Conservation (phyloP, 2,329 filamentous ascomycete genomes). For the Cladophialophora yegresii region DNA sequence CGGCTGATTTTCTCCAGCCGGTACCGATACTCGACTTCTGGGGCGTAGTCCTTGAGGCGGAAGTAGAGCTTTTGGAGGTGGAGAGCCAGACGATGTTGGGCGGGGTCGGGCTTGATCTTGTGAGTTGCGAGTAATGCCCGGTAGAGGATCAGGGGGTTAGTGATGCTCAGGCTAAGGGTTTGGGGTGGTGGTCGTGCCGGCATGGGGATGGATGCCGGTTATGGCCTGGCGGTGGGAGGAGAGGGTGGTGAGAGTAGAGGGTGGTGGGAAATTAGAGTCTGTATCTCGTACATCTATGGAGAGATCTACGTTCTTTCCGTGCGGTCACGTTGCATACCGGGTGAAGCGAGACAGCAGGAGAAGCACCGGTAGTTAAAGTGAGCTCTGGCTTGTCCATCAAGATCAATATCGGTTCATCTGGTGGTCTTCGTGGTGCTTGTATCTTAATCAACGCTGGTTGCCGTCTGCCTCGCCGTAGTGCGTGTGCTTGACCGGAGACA, state of each 20-base stretch:
- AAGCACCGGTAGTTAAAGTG: neutral
- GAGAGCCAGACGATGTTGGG: slow-evolving; percentile 71
- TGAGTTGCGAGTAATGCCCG: slow-evolving; percentile 68
- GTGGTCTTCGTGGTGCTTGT: neutral
- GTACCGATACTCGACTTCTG: slow-evolving; percentile 67
- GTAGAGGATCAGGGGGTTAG: slow-evolving; percentile 75
- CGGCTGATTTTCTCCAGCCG: slow-evolving; percentile 63
- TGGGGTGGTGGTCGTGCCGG: slow-evolving; percentile 1
- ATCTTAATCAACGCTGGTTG: slow-evolving; percentile 19
- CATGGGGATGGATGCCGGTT: neutral
- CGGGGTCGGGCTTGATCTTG: slow-evolving; percentile 66
- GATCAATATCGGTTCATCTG: neutral
- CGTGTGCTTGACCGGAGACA: neutral
- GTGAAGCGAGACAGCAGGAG: neutral
- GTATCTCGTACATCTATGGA: neutral
- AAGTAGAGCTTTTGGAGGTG: slow-evolving; percentile 77
- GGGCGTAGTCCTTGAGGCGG: slow-evolving; percentile 75
- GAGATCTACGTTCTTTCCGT: neutral
- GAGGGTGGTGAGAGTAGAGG: neutral
- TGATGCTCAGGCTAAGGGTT: slow-evolving; percentile 34
- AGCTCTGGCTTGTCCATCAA: neutral
- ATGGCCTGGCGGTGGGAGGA: neutral
- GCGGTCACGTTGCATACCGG: neutral
- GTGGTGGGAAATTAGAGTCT: neutral
- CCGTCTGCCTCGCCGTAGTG: slow-evolving; percentile 17